These are phyloP conservation scores for Acanthamoeba royreba DNA, from an alignment of 208 protist genomes.

Conservation along the genomic window DNA sequence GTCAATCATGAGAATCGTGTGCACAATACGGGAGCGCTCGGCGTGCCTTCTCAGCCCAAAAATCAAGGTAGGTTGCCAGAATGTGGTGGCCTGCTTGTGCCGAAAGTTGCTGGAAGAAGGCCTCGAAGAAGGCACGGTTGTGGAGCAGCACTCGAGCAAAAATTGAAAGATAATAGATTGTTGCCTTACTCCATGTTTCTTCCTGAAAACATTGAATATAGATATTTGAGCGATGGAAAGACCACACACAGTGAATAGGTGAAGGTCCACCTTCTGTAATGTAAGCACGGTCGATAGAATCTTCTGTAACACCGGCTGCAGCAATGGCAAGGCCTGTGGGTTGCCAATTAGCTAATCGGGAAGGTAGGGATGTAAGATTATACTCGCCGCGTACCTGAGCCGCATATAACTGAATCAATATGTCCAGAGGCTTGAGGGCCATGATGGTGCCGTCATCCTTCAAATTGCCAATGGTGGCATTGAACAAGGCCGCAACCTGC, in stretches of 20 bases:
- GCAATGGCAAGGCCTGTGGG: neutral
- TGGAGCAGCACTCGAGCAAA: slow-evolving; percentile 34
- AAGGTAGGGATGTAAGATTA: neutral
- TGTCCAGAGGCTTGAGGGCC: slow-evolving; percentile 38
- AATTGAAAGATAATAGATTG: slow-evolving; percentile 37
- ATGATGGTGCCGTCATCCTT: slow-evolving; percentile 40
- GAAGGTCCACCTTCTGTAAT: neutral
- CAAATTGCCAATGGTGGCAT: slow-evolving; percentile 12
- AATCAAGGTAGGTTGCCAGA: neutral
- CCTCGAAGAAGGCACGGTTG: slow-evolving; percentile 10
- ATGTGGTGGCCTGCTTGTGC: neutral
- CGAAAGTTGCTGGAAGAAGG: slow-evolving; percentile 36
- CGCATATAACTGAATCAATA: neutral
- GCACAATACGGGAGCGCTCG: neutral
- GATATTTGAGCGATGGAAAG: too few relatives aligned
- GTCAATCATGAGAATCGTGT: neutral
- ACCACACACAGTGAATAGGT: too few relatives aligned
- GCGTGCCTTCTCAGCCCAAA: slow-evolving; percentile 27
- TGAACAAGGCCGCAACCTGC: neutral
- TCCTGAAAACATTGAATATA: neutral
- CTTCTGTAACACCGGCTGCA: neutral
- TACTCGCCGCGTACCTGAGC: neutral
- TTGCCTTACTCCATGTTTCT: neutral
- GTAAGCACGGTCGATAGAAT: neutral
- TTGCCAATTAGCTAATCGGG: neutral